A percentile compares a stretch with the other conserved stretches of the same genome.
Conservation (phyloP, 257 asterid genomes). For the Solanum paucissectum region DNA sequence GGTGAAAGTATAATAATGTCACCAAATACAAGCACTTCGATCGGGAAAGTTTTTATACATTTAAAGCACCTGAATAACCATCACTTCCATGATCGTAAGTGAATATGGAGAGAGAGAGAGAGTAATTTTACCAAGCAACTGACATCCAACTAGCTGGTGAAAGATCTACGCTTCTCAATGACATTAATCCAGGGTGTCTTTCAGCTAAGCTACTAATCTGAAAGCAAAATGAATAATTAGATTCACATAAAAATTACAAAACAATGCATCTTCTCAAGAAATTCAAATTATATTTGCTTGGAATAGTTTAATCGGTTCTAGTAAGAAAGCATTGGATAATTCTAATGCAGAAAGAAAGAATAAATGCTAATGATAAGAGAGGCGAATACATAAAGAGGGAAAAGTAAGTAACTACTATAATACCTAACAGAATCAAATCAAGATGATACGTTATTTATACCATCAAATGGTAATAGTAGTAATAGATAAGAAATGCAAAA, state of each 20-base stretch:
- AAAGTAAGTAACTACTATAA: background rate
- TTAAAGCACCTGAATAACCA: background rate
- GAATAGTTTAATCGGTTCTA: background rate
- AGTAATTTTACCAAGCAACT: constrained; percentile 27
- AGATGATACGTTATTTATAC: background rate
- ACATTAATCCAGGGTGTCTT: constrained; percentile 33
- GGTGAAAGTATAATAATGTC: background rate
- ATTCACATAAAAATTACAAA: background rate
- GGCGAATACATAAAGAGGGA: background rate
- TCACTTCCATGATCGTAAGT: background rate
- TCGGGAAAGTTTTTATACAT: background rate
- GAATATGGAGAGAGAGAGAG: background rate
- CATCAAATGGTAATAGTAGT: background rate
- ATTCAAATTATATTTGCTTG: background rate
- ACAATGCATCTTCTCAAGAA: background rate
- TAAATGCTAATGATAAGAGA: background rate
- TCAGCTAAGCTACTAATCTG: constrained; percentile 33
- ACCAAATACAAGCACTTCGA: background rate
- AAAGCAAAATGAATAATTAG: background rate
- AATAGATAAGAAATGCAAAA: background rate
- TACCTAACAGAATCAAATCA: background rate
- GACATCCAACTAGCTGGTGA: constrained; percentile 55
- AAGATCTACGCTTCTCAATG: constrained; percentile 45
- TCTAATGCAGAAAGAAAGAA: background rate
- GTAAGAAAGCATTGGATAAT: background rate